Evolutionary conservation across 176 grass and related monocot genomes (phyloP).

Genomic region (Oryza punctata): DNA sequence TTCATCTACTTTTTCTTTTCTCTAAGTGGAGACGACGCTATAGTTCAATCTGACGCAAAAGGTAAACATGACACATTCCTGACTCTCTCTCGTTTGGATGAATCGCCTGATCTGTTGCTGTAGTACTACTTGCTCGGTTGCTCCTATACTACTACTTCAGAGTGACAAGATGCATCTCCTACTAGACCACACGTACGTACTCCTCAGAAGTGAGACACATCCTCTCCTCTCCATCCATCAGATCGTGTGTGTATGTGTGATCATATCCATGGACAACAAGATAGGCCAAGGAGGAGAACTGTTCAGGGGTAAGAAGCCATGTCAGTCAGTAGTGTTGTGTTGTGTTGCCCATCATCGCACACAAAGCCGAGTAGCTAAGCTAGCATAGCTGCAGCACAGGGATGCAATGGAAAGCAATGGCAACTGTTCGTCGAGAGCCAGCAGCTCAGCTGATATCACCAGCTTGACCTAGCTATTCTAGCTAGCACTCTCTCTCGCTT

Average conservation of each 20-base stretch:
- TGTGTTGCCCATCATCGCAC: conserved; percentile 53
- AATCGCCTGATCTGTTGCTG: not conserved
- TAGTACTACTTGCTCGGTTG: not conserved
- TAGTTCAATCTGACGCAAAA: not conserved
- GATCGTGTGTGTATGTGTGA: not conserved
- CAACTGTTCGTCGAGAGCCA: conserved; percentile 37
- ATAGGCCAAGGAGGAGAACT: conserved; percentile 57
- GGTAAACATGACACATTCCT: not conserved
- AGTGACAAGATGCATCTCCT: conserved; percentile 21
- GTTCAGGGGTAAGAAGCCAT: conserved; percentile 53
- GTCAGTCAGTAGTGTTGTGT: conserved; percentile 43
- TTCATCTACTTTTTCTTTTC: not conserved
- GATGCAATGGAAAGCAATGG: conserved; percentile 36
- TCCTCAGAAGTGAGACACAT: not conserved
- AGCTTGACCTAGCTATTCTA: conserved; percentile 38
- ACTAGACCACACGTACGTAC: not conserved
- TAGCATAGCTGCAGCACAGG: not conserved
- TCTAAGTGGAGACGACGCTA: not conserved
- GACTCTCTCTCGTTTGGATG: not conserved
- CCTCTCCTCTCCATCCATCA: not conserved
- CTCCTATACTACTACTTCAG: not conserved
- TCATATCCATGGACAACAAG: conserved; percentile 30
- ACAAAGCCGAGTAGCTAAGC: conserved; percentile 29
- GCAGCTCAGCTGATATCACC: not conserved
- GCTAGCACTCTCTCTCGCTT: not conserved